Conservation (phyloP, 2,329 filamentous ascomycete species). For the Aspergillus udagawae region DNA sequence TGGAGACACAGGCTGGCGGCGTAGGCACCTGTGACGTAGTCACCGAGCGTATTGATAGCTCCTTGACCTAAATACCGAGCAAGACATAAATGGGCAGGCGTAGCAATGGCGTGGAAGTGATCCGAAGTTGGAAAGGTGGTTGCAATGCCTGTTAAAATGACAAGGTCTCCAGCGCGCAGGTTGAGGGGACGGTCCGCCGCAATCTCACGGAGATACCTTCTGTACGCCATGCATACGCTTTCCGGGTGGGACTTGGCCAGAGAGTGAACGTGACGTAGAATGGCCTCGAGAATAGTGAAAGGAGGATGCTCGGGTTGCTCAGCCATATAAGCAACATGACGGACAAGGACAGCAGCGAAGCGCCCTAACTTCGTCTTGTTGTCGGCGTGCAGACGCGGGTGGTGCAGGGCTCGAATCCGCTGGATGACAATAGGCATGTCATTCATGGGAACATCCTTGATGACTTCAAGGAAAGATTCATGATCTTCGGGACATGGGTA, state of each 20-base stretch:
- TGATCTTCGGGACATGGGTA: conserved; percentile 81
- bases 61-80: conserved; percentile 77
- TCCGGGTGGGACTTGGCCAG: conserved; percentile 80
- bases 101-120: conserved; percentile 93
- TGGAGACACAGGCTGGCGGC: conserved; percentile 73
- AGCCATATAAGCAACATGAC: conserved; percentile 58
- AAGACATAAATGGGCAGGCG: conserved; percentile 83
- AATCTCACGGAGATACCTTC: conserved; percentile 61
- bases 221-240: conserved; percentile 72
- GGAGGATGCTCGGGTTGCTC: conserved; percentile 50
- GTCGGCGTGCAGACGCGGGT: conserved; percentile 75
- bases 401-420: conserved; percentile 85
- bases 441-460: conserved; percentile 57
- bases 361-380: conserved; percentile 78
- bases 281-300: conserved; percentile 68
- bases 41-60: conserved; percentile 59
- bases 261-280: conserved; percentile 89
- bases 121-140: conserved; percentile 92
- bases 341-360: conserved; percentile 46
- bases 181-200: conserved; percentile 50
- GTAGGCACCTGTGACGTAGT: conserved; percentile 71
- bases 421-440: conserved; percentile 78
- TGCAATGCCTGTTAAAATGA: conserved; percentile 77
- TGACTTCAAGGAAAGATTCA: conserved; percentile 65
- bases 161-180: conserved; percentile 65